Evolutionary conservation across 75 land plant genomes (phyloP).

Genomic region (Isoetes taiwanensis): DNA sequence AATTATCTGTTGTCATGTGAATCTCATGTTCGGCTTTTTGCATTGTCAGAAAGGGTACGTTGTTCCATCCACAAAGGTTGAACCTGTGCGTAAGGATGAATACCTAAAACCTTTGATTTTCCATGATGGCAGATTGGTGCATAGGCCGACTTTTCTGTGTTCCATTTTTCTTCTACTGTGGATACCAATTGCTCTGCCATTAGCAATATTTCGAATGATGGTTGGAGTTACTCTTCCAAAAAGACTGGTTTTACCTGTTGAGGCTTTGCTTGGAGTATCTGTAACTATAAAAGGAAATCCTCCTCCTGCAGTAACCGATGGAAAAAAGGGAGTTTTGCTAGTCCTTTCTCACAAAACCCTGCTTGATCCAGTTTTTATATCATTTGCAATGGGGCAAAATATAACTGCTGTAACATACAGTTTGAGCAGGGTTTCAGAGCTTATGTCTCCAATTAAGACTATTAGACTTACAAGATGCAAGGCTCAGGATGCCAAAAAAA

Average conservation of each 20-base stretch:
- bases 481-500: constrained; percentile 15
- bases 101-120: constrained; percentile 19
- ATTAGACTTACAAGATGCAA: constrained; percentile 26
- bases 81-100: neutral
- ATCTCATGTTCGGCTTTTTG: too few relatives aligned
- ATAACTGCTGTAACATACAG: constrained; percentile 45
- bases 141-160: constrained; percentile 12
- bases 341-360: constrained; percentile 39
- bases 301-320: neutral
- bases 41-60: neutral
- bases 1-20: neutral
- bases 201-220: constrained; percentile 11
- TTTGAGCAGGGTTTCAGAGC: constrained; percentile 33
- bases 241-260: neutral
- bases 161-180: constrained; percentile 11
- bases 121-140: constrained; percentile 24
- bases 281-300: constrained; percentile 5
- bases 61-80: neutral
- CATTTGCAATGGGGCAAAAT: neutral
- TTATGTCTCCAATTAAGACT: constrained; percentile 34
- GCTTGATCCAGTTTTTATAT: constrained; percentile 30
- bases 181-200: constrained; percentile 10
- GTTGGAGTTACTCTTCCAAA: constrained; percentile 8
- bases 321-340: constrained; percentile 15
- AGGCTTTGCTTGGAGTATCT: constrained; percentile 7